A percentile compares a stretch with the other conserved stretches of the same genome.
Evolutionary conservation across 352 stramenopile species (phyloP).

Genomic region (Globisporangium barbulae): DNA sequence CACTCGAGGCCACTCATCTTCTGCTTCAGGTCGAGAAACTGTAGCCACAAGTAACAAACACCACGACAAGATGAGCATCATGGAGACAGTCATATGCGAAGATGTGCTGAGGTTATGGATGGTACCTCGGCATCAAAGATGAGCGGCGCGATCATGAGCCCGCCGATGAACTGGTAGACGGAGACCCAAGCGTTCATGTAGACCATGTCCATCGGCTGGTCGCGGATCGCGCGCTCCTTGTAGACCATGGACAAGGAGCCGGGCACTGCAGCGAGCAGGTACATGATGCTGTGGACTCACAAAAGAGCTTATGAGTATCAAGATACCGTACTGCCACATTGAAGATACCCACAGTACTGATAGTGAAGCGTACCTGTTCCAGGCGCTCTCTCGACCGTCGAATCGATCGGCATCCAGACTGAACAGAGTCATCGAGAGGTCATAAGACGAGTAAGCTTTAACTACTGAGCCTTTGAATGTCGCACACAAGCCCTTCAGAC

Average conservation of each 20-base stretch:
- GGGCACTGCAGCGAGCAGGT: constrained; percentile 71
- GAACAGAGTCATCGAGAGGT: constrained; percentile 4
- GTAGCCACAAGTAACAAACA: constrained; percentile 1
- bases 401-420: constrained; percentile 62
- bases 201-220: constrained; percentile 84
- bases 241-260: constrained; percentile 84
- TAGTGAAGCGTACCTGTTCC: constrained; percentile 52
- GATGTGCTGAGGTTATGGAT: background rate
- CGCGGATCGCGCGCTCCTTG: constrained; percentile 77
- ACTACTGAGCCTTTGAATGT: background rate
- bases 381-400: constrained; percentile 71
- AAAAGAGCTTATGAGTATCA: constrained; percentile 3
- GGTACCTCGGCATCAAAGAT: constrained; percentile 72
- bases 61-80: background rate
- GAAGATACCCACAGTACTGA: background rate
- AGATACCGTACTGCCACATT: constrained; percentile 1
- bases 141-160: constrained; percentile 74
- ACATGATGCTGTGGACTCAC: constrained; percentile 43
- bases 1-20: constrained; percentile 79
- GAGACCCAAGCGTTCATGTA: constrained; percentile 88
- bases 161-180: constrained; percentile 83
- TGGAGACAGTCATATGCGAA: background rate
- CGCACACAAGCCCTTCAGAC: too few relatives aligned
- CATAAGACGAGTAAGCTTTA: background rate
- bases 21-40: constrained; percentile 71